Evolutionary conservation across 208 protist species (phyloP), one percentile per base, ranked within the genome.

Genomic region (Acanthamoeba sp.): DNA sequence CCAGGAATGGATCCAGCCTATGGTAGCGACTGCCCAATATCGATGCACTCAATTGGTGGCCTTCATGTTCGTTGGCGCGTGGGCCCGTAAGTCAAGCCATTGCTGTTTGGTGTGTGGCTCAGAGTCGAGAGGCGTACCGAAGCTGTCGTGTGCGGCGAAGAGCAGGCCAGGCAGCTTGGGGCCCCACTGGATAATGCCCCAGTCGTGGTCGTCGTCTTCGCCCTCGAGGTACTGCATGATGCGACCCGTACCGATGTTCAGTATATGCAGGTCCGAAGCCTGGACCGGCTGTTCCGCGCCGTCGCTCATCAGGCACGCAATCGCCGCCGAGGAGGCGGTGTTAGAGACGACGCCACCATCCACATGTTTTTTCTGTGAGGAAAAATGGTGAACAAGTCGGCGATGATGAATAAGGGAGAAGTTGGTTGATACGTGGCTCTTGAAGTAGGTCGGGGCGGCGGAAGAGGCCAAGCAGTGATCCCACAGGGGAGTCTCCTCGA

Each of bases 151-250:
- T n/a, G 82, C 82, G 14, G 82, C 45, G 32, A 89, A 89, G 12
- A 89, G 36, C 20, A 89, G 55, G 45, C 82, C 82, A 6, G 82
- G 82, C n/a, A 89, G 82, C 55, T 89, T 89, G 82, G 82, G 82
- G 10, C 82, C 82, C 82, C 82, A 89, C 45, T 89, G 82, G 29
- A 89, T 89, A n/a, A 89, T 89, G n/a, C 82, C 82, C 82, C 82
- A 89, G 55, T 89, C 82, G 82, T 89, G 82, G 6, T 89, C 82
- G 36, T 89, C 82, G 36, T 89, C 82, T 29, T 89, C 45, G 45
- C 82, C 82, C 45, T 89, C 82, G 14, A 89, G 48, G 10, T 40
- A 89, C 82, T 64, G 69, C 32, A 18, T n/a, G 69, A 80, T 80
- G 32, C 69, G 69, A 14, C 69, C 69, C 1, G 69, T 80, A 6